Evolutionary conservation across 768 basidiomycete genomes (phyloP).

Genomic region (Termitomyces sp.): DNA sequence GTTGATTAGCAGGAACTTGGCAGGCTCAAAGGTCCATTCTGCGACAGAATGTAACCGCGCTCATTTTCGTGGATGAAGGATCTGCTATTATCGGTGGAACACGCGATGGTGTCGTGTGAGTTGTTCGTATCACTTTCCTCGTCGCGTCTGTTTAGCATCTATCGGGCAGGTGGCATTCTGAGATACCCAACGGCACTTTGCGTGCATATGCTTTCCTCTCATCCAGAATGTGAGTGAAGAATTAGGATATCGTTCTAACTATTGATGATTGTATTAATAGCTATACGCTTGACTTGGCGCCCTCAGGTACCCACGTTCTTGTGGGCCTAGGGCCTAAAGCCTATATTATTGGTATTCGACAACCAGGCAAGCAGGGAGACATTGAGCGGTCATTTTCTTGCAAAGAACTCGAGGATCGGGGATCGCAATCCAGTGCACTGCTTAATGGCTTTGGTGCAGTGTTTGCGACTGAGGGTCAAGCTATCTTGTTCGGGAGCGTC

Average conservation of each 20-base stretch:
- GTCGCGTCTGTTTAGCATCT: constrained; percentile 1
- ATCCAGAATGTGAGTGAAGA: constrained; percentile 46
- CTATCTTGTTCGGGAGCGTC: constrained; percentile 50
- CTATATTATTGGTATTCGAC: constrained; percentile 44
- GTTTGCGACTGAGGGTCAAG: constrained; percentile 47
- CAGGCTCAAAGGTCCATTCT: constrained; percentile 57
- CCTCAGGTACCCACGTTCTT: constrained; percentile 43
- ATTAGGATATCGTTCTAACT: not conserved
- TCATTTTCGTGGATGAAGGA: constrained; percentile 61
- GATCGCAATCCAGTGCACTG: constrained; percentile 4
- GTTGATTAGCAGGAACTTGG: constrained; percentile 46
- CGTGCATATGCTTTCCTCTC: constrained; percentile 56
- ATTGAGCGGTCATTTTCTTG: constrained; percentile 49
- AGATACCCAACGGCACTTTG: constrained; percentile 61
- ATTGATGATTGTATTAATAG: constrained; percentile 23
- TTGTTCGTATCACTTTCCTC: constrained; percentile 11
- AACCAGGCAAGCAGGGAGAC: constrained; percentile 44
- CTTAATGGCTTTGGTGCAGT: constrained; percentile 39
- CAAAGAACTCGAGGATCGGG: constrained; percentile 30
- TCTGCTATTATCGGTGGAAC: constrained; percentile 64
- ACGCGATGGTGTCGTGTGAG: constrained; percentile 63
- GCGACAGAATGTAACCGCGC: constrained; percentile 57
- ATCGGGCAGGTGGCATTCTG: constrained; percentile 55
- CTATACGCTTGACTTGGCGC: constrained; percentile 48
- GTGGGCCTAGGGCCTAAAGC: constrained; percentile 47